phyloP scores from a whole-genome alignment of 257 asterid species.

The Agastache rugosa region DNA sequence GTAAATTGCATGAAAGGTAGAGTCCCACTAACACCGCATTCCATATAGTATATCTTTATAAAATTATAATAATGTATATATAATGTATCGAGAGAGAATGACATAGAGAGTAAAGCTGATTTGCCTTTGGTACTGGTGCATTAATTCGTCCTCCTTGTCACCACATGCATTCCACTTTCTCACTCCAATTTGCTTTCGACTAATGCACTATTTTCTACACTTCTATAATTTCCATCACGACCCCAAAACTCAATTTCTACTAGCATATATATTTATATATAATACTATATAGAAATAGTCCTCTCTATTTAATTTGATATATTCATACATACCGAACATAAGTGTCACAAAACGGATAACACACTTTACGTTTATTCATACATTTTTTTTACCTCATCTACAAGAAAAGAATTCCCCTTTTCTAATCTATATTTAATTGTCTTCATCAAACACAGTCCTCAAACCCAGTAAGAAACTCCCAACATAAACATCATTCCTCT shows the following conservation, averaged over 20 bases:
- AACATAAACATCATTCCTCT: background rate
- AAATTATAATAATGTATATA: background rate
- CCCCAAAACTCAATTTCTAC: background rate
- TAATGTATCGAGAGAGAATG: conserved; percentile 25
- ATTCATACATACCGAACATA: conserved; percentile 1
- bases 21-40: conserved; percentile 70
- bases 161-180: conserved; percentile 93
- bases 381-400: conserved; percentile 49
- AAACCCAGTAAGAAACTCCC: conserved; percentile 13
- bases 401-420: conserved; percentile 64
- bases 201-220: background rate
- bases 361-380: background rate
- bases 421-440: conserved; percentile 28
- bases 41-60: conserved; percentile 39
- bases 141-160: conserved; percentile 62
- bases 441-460: conserved; percentile 25
- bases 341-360: conserved; percentile 2
- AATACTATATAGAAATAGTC: background rate
- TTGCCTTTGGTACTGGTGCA: conserved; percentile 69
- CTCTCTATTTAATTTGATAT: background rate
- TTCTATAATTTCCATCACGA: background rate
- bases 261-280: background rate
- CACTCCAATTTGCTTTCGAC: conserved; percentile 48
- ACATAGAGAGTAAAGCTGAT: conserved; percentile 59
- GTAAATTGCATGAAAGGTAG: conserved; percentile 66